Evolutionary conservation across 108 stramenopile genomes (phyloP).

Genomic region (Mediolabrus comicus): DNA sequence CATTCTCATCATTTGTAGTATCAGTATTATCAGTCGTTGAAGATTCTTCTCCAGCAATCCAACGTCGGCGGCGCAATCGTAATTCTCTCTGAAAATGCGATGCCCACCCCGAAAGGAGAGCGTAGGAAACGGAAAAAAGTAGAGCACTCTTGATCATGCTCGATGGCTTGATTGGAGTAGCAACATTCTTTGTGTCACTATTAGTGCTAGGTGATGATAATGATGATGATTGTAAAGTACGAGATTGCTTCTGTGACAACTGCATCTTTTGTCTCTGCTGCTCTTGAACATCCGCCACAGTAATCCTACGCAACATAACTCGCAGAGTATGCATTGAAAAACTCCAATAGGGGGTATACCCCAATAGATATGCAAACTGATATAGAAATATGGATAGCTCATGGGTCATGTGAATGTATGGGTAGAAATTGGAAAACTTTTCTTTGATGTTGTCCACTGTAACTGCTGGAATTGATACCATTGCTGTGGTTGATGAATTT

Average conservation of each 20-base stretch:
- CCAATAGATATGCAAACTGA: slow-evolving; percentile 72
- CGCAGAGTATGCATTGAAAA: slow-evolving; percentile 54
- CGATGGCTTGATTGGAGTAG: slow-evolving; percentile 6
- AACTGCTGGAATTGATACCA: neutral
- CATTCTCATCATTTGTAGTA: neutral
- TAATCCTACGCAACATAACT: slow-evolving; percentile 67
- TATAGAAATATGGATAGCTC: slow-evolving; percentile 55
- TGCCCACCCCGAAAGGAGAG: slow-evolving; percentile 38
- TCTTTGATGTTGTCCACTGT: slow-evolving; percentile 18
- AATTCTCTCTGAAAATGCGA: slow-evolving; percentile 32
- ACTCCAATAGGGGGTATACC: slow-evolving; percentile 64
- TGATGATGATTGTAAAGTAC: neutral
- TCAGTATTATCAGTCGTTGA: neutral
- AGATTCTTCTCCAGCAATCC: slow-evolving; percentile 41
- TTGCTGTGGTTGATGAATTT: neutral
- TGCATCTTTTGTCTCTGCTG: slow-evolving; percentile 15
- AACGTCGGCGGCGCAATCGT: slow-evolving; percentile 42
- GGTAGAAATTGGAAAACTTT: slow-evolving; percentile 50
- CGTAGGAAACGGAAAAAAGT: slow-evolving; percentile 33
- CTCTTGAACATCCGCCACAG: slow-evolving; percentile 56
- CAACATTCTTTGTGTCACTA: neutral
- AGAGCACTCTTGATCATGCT: slow-evolving; percentile 30
- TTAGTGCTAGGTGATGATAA: too few relatives aligned
- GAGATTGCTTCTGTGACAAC: neutral
- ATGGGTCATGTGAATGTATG: slow-evolving; percentile 55